A percentile compares a stretch with the other conserved stretches of the same genome.
These are phyloP conservation scores for Pisolithus microcarpus DNA, from an alignment of 768 basidiomycete genomes.

Conservation along the genomic window DNA sequence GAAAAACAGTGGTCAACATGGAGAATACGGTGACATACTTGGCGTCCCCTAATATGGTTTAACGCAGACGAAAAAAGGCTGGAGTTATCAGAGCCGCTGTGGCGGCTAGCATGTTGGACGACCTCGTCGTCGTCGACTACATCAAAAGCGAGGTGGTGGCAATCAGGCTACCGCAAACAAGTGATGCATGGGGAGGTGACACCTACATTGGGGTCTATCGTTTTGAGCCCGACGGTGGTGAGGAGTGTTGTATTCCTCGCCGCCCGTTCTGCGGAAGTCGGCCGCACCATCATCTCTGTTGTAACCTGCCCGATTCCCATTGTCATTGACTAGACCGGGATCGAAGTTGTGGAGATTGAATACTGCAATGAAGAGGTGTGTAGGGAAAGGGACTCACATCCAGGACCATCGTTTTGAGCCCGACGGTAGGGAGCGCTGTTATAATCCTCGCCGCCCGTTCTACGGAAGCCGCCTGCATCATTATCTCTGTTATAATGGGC, in stretches of 20 bases:
- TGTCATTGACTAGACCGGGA: background rate
- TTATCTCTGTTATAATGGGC: too few relatives aligned
- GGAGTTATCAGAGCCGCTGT: slow-evolving; percentile 27
- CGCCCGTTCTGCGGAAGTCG: slow-evolving; percentile 50
- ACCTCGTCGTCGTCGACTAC: slow-evolving; percentile 63
- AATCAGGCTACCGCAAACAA: slow-evolving; percentile 1
- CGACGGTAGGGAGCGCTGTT: too few relatives aligned
- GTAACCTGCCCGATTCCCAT: slow-evolving; percentile 8
- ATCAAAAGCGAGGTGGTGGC: slow-evolving; percentile 4
- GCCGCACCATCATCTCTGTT: slow-evolving; percentile 24
- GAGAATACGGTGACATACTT: slow-evolving; percentile 26
- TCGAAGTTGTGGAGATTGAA: background rate
- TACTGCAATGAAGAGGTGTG: too few relatives aligned
- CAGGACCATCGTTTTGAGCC: too few relatives aligned
- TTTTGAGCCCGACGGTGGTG: slow-evolving; percentile 32
- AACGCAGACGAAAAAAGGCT: slow-evolving; percentile 49
- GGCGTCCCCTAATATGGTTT: slow-evolving; percentile 35
- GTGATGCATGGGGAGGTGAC: background rate
- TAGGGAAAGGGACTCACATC: too few relatives aligned
- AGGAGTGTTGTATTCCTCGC: slow-evolving; percentile 54
- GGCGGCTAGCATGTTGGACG: slow-evolving; percentile 45
- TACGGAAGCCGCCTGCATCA: too few relatives aligned
- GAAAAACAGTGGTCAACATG: background rate
- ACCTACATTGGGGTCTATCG: slow-evolving; percentile 19
- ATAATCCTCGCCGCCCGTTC: too few relatives aligned